Base-by-base conservation (phyloP, 345 rosid genomes). In the Chamaenerion angustifolium region DNA sequence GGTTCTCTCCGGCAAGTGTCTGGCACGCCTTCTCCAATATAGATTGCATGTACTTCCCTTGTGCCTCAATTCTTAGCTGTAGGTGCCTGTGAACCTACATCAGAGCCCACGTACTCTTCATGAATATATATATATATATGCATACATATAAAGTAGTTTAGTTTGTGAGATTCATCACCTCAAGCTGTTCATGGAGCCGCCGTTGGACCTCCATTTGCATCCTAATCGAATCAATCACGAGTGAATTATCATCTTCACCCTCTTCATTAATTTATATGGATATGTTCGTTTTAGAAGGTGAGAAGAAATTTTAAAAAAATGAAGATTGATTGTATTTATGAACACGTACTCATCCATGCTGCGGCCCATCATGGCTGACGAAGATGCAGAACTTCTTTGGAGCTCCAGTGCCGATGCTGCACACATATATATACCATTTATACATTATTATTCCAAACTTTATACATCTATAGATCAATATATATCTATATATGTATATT, bases 201-300 rank as follows among this genome's bases (percentile, higher is more conserved):
- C 97, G 80, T 62, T 88, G 99, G 64, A 93, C 99, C 82, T 88
- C 99, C 94, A 88, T 88, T 78, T 93, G 99, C 95, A 88, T 93
- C 82, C 99, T 88, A 69, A 65, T 73, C 16, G 67, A 68, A 78
- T 67, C 70, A 75, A 69, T 65, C 65, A 74, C 60, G 60, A 57
- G 68, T 74, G 67, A 81, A 77, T 72, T 68, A 60, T n/a, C n/a
- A n/a, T n/a, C n/a, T n/a, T n/a, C n/a, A n/a, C 5, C 37, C 37
- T 31, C 37, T 31, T 31, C 10, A 31, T 31, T 31, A 31, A 31
- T 31, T 31, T 31, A 31, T 31, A 31, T 31, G 1, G 37, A 31
- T 5, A 31, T 31, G 8, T 31, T 6, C 27, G 27, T 23, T 23
- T 23, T 23, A 23, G 27, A 23, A 23, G 27, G 5, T 23, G 27